These are phyloP conservation scores for Starmera amethionina DNA, from an alignment of 805 yeast genomes.

Conservation along the genomic window DNA sequence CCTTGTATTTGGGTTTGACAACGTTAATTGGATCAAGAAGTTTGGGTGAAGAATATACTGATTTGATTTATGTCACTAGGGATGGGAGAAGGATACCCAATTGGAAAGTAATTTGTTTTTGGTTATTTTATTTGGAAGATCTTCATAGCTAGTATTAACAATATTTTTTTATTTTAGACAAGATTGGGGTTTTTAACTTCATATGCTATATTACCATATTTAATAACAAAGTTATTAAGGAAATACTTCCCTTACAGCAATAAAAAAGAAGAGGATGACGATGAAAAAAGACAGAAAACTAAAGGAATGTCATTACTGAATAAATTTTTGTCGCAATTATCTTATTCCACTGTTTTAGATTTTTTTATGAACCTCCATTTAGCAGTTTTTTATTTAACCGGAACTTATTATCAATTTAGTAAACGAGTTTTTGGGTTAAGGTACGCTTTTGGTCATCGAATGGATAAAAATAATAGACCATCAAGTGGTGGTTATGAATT, in stretches of 20 bases:
- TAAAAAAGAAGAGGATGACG: slow-evolving; percentile 6
- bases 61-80: slow-evolving; percentile 53
- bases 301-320: slow-evolving; percentile 5
- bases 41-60: slow-evolving; percentile 91
- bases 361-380: slow-evolving; percentile 57
- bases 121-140: background rate
- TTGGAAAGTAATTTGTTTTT: slow-evolving; percentile 3
- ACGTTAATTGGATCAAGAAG: slow-evolving; percentile 73
- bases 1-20: slow-evolving; percentile 62
- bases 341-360: slow-evolving; percentile 40
- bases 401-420: slow-evolving; percentile 69
- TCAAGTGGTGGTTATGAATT: slow-evolving; percentile 60
- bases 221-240: slow-evolving; percentile 23
- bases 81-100: slow-evolving; percentile 42
- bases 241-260: slow-evolving; percentile 3
- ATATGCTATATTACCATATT: slow-evolving; percentile 56
- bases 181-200: slow-evolving; percentile 51
- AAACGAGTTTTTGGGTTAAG: slow-evolving; percentile 74
- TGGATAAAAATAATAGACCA: slow-evolving; percentile 30
- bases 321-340: slow-evolving; percentile 14
- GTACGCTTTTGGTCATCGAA: slow-evolving; percentile 63
- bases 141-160: too few relatives aligned
- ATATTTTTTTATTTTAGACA: slow-evolving; percentile 13
- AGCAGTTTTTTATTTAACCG: slow-evolving; percentile 75
- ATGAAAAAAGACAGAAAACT: slow-evolving; percentile 9